Base-by-base conservation (phyloP, 768 basidiomycete genomes). In the Rhodosporidiobolus odoratus region DNA sequence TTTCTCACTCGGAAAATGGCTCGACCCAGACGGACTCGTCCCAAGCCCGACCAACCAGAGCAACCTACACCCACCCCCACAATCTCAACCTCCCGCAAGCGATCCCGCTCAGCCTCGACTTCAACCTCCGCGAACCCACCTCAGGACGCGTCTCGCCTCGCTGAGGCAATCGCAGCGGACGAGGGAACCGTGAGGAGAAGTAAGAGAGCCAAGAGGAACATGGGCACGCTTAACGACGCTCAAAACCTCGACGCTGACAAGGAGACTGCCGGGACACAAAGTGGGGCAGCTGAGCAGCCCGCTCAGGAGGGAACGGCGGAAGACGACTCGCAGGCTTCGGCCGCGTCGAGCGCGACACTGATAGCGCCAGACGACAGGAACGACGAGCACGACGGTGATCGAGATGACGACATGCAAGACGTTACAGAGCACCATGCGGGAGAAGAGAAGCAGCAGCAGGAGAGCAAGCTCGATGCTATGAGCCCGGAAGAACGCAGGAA, bases 401-500 rank as follows among this genome's bases (percentile, higher is more conserved):
- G 27, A 50, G 48, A 50, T 9, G 15, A 12, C 12, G 48, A 13
- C 13, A 50, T 50, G 48, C 13, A 12, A 50, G 23, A 15, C 13
- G 48, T 50, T 21, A 21, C 13, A 43, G 43, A 43, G 48, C 48
- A 10, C 48, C 19, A 50, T 30, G 52, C 7, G 6, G 9, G 19
- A 8, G 52, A 53, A 13, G 27, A 8, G 27, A 19, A 53, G 30
- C 9, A 56, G 4, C 50, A 59, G 5, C 13, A 17, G 21, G 9
- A 19, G 25, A 41, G 27, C 10, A 2, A 37, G n/a, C 58, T 74
- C 15, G 68, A 69, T 32, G n/a, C 5, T 4, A 38, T 70, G 32
- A 41, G 63, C 30, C 34, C 67, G 0, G 73, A 68, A 41, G 34
- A 69, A 38, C 37, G 73, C 23, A 50, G 64, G 30, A 17, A 12